Conservation (phyloP, 495 filamentous ascomycete genomes). For the Pyronema domesticum region DNA sequence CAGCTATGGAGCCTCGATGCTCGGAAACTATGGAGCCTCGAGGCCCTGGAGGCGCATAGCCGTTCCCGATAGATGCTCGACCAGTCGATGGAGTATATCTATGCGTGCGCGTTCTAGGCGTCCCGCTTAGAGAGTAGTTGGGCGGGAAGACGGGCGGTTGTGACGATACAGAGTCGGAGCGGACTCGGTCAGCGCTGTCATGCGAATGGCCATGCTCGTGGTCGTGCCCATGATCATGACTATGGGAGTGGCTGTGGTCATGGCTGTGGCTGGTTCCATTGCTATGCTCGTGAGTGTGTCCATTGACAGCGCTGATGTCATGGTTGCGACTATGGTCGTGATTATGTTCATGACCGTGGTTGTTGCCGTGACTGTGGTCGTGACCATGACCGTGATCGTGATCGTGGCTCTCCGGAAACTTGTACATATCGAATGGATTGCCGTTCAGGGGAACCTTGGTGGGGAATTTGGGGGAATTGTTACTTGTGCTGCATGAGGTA, state of each 20-base stretch:
- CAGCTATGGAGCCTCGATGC: not conserved
- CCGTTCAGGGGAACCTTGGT: not conserved
- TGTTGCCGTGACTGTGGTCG: not conserved
- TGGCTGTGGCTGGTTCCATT: not conserved
- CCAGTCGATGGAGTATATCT: conserved; percentile 1
- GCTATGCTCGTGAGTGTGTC: conserved; percentile 4
- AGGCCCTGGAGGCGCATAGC: not conserved
- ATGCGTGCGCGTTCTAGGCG: not conserved
- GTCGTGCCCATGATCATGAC: not conserved
- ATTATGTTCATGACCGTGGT: not conserved
- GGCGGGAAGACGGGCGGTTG: not conserved
- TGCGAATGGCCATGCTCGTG: not conserved
- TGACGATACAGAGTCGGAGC: not conserved
- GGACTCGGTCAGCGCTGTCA: not conserved
- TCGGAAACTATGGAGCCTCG: not conserved
- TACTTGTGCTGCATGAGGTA: not conserved
- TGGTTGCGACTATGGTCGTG: conserved; percentile 2
- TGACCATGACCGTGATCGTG: not conserved
- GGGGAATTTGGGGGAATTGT: not conserved
- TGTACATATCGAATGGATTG: not conserved
- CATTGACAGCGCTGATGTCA: not conserved
- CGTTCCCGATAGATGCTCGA: not conserved
- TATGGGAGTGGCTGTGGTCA: not conserved
- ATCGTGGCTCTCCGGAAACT: not conserved
- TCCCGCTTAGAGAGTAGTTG: not conserved